Evolutionary conservation across 2,329 filamentous ascomycete genomes (phyloP), one percentile per base, ranked within the genome.

Genomic region (Zymoseptoria crescenta): DNA sequence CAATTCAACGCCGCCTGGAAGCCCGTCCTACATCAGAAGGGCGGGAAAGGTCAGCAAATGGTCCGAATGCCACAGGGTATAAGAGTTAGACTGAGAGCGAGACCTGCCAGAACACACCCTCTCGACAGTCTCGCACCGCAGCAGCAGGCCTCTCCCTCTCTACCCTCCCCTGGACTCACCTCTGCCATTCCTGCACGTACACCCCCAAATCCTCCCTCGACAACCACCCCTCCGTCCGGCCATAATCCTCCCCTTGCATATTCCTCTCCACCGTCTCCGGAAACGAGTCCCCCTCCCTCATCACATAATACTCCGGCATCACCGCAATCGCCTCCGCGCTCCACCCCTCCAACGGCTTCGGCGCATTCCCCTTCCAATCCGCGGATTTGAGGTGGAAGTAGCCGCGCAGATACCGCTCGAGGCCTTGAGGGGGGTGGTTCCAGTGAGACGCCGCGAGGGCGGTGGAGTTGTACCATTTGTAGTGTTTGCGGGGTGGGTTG

Each of bases 361-460:
- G 83, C 1, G 77, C 66, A 4, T 76, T 74, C 16, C 59, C 53
- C 4, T 71, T 67, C 82, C 83, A 87, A 57, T 81, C 80, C 5
- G 81, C 85, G 56, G 82, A 85, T 69, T 89, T 89, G 53, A 89
- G 76, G 67, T 88, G 81, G 63, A 88, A 83, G 67, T 88, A 89
- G 2, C 86, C 85, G 8, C 85, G 79, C 1, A 88, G 74, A 61
- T 87, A 88, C 0, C 71, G 70, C n/a, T 80, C 75, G 10, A 88
- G 74, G 2, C 83, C 81, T 59, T 82, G 79, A 0, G 73, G 66
- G 0, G 80, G 77, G 28, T 74, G 67, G 21, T 73, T 68, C 80
- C 81, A 82, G 30, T 83, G 76, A 1, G 60, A 35, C 0, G 76
- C 76, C 0, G 83, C 83, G 1, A 68, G 60, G 0, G 75, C 54